These are phyloP conservation scores for Aspergillus tanneri DNA, from an alignment of 2,329 filamentous ascomycete species.

Conservation along the genomic window DNA sequence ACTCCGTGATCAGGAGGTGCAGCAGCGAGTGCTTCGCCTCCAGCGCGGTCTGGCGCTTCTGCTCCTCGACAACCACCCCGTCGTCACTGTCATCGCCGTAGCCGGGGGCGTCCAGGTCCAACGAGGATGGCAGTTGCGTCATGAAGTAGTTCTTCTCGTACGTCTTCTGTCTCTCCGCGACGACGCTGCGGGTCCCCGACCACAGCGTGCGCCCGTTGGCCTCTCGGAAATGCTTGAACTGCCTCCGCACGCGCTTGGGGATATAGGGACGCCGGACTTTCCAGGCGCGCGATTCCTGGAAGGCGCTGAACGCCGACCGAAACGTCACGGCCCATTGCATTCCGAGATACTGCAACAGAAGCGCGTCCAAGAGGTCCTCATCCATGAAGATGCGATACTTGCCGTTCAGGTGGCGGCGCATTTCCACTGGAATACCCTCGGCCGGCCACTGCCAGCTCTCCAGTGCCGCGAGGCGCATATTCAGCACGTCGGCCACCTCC, in stretches of 20 bases:
- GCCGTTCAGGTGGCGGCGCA: conserved; percentile 56
- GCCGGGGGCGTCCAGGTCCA: conserved; percentile 37
- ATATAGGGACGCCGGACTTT: conserved; percentile 33
- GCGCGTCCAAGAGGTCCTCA: conserved; percentile 57
- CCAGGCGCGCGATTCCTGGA: conserved; percentile 46
- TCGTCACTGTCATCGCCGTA: conserved; percentile 42
- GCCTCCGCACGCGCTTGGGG: conserved; percentile 40
- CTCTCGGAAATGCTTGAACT: conserved; percentile 48
- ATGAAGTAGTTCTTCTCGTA: conserved; percentile 55
- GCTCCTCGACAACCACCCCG: conserved; percentile 22
- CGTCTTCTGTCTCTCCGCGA: conserved; percentile 34
- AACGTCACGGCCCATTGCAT: conserved; percentile 53
- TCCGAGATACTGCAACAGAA: conserved; percentile 57
- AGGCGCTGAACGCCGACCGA: conserved; percentile 41
- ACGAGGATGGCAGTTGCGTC: conserved; percentile 52
- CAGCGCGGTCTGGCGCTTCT: conserved; percentile 44
- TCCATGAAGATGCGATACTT: conserved; percentile 62
- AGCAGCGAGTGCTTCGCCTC: conserved; percentile 58
- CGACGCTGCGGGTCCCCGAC: conserved; percentile 24
- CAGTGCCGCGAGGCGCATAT: conserved; percentile 54
- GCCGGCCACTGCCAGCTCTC: conserved; percentile 55
- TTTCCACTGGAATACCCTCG: conserved; percentile 48
- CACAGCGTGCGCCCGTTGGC: not conserved
- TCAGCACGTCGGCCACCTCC: conserved; percentile 58
- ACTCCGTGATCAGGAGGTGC: conserved; percentile 57